phyloP scores from a whole-genome alignment of 768 basidiomycete species.

The Mycena polygramma region DNA sequence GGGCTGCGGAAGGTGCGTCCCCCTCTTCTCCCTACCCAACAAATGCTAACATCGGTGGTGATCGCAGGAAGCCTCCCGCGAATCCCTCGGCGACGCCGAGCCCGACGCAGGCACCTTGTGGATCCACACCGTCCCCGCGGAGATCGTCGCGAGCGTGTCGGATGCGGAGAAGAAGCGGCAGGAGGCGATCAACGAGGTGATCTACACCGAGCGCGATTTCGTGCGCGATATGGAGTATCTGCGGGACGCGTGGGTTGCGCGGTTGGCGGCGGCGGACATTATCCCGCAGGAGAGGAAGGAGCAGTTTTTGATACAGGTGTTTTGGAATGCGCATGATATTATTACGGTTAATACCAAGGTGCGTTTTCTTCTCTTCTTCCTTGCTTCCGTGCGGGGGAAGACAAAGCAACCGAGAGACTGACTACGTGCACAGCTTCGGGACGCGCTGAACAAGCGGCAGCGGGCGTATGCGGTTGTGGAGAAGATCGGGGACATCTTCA shows the following conservation, averaged over 20 bases:
- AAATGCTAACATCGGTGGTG: background rate
- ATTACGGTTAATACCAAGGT: conserved; percentile 83
- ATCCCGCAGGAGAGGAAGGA: conserved; percentile 82
- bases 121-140: conserved; percentile 96
- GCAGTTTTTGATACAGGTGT: conserved; percentile 93
- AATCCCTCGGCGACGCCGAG: conserved; percentile 31
- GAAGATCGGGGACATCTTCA: conserved; percentile 89
- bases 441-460: conserved; percentile 94
- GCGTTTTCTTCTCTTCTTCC: background rate
- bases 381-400: background rate
- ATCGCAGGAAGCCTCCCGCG: conserved; percentile 32
- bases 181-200: conserved; percentile 98
- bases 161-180: conserved; percentile 96
- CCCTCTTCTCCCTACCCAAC: background rate
- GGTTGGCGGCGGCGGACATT: conserved; percentile 80
- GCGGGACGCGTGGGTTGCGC: conserved; percentile 96
- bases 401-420: background rate
- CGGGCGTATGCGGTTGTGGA: conserved; percentile 96
- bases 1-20: conserved; percentile 74
- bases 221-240: conserved; percentile 98
- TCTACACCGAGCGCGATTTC: conserved; percentile 96
- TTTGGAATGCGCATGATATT: conserved; percentile 98
- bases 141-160: conserved; percentile 92
- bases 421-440: conserved; percentile 70
- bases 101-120: conserved; percentile 80